Evolutionary conservation across 192 early-diverging fungal genomes (phyloP).

Genomic region (Geosiphon pyriformis): DNA sequence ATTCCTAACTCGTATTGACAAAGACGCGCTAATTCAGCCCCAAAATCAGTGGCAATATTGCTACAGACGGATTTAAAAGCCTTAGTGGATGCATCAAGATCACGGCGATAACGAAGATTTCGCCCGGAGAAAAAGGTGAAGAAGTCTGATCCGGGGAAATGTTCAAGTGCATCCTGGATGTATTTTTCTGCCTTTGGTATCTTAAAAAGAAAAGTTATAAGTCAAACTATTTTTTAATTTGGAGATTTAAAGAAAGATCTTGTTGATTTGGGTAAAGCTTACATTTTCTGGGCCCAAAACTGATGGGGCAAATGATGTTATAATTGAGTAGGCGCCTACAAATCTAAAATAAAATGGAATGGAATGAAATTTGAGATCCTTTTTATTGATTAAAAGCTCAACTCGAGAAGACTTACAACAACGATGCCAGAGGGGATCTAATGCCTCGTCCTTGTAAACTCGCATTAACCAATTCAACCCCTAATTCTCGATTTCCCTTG

Average conservation of each 20-base stretch:
- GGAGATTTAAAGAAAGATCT: too few species aligned
- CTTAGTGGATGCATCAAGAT: slow-evolving; percentile 38
- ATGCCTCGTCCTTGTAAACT: slow-evolving; percentile 42
- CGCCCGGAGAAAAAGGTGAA: slow-evolving; percentile 47
- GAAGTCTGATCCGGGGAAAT: slow-evolving; percentile 45
- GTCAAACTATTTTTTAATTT: too few species aligned
- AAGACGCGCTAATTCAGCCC: slow-evolving; percentile 30
- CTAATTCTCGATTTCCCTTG: slow-evolving; percentile 48
- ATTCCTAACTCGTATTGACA: slow-evolving; percentile 44
- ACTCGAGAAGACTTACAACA: slow-evolving; percentile 38
- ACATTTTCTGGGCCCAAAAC: slow-evolving; percentile 39
- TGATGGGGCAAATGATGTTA: slow-evolving; percentile 44
- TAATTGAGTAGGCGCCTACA: slow-evolving; percentile 41
- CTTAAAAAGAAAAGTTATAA: neutral
- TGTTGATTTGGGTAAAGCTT: slow-evolving; percentile 1
- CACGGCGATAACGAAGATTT: slow-evolving; percentile 41
- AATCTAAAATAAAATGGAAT: slow-evolving; percentile 1
- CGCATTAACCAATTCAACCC: slow-evolving; percentile 45
- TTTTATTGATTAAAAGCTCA: neutral
- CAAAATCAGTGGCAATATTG: slow-evolving; percentile 33
- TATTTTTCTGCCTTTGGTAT: slow-evolving; percentile 37
- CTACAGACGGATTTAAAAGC: slow-evolving; percentile 37
- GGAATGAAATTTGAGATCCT: too few species aligned
- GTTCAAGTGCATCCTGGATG: slow-evolving; percentile 38
- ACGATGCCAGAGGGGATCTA: slow-evolving; percentile 45